Percentiles rank a stretch among this genome's conserved stretches.
Conservation (phyloP, 257 asterid genomes). For the Salvia miltiorrhiza region DNA sequence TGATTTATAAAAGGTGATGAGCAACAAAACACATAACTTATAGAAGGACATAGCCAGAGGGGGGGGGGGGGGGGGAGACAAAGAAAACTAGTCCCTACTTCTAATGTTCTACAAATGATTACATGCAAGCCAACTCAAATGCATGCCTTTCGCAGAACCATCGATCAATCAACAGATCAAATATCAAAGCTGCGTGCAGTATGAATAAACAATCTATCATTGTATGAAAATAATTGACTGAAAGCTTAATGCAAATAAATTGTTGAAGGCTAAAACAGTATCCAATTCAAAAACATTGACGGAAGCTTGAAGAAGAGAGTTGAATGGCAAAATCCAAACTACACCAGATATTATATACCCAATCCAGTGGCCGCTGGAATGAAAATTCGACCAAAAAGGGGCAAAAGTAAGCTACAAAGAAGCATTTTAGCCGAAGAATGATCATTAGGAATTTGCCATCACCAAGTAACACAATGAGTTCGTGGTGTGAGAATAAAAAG, state of each 20-base stretch:
- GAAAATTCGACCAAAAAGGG: not conserved
- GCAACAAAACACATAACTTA: not conserved
- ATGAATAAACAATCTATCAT: not conserved
- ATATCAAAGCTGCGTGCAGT: not conserved
- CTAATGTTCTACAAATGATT: not conserved
- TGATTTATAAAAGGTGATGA: not conserved
- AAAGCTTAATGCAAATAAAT: not conserved
- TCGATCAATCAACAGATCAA: constrained; percentile 5
- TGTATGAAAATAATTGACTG: not conserved
- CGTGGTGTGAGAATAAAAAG: not conserved
- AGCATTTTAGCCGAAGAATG: not conserved
- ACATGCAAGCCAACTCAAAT: not conserved
- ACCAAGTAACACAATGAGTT: not conserved
- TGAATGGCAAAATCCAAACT: not conserved
- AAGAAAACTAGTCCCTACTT: not conserved
- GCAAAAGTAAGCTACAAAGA: not conserved
- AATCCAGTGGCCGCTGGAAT: not conserved
- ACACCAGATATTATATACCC: not conserved
- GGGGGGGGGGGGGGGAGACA: not conserved
- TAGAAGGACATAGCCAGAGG: not conserved
- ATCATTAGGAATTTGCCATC: not conserved
- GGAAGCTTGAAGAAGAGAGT: not conserved
- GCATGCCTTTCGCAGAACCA: not conserved
- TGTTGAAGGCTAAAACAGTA: not conserved
- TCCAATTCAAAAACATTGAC: not conserved